Base-by-base conservation (phyloP, 371 early-diverging fungal genomes). In the Mortierella sp. region DNA sequence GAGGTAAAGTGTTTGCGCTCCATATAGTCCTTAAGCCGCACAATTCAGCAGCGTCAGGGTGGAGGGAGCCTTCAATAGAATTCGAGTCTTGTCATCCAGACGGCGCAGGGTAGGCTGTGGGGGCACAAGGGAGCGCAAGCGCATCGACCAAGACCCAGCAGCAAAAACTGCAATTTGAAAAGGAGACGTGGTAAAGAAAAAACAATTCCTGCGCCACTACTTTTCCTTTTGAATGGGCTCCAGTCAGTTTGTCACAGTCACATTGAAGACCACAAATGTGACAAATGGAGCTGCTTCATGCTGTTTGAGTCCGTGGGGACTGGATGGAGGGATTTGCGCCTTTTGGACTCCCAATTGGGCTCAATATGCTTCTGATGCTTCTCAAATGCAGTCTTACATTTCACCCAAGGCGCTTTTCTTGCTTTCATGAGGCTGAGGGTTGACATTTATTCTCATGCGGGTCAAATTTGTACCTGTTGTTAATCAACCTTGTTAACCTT, bases 101-200 rank as follows among this genome's bases (percentile, higher is more conserved):
- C 84, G 84, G 84, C 84, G 77, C 84, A 75, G 80, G 74, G 50
- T 54, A 54, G 73, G 80, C 78, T 77, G 83, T 76, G 68, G 80
- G 38, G 57, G 48, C 45, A 55, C 48, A 71, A 78, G 75, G 84
- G 84, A 84, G 84, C 84, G 84, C 80, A 80, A 80, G 77, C 84
- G 84, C 84, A 84, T 84, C 84, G 50, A 84, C 84, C 84, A 72
- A 28, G 38, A 52, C 77, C 75, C 75, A 78, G 80, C 83, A 79
- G 78, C 84, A 45, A 78, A 75, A 80, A 75, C 84, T 75, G 84
- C 75, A 84, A 84, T 84, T 84, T 84, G 84, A 84, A 83, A 79
- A 83, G 80, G 80, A 78, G 84, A 84, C 84, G 70, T 84, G 45
- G 52, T 16, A 38, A 26, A 21, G 42, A 38, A 26, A 21, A 60